Evolutionary conservation across 164 flowering plant species (phyloP), one percentile per base, ranked within the genome.

Genomic region (Vitis rupestris): DNA sequence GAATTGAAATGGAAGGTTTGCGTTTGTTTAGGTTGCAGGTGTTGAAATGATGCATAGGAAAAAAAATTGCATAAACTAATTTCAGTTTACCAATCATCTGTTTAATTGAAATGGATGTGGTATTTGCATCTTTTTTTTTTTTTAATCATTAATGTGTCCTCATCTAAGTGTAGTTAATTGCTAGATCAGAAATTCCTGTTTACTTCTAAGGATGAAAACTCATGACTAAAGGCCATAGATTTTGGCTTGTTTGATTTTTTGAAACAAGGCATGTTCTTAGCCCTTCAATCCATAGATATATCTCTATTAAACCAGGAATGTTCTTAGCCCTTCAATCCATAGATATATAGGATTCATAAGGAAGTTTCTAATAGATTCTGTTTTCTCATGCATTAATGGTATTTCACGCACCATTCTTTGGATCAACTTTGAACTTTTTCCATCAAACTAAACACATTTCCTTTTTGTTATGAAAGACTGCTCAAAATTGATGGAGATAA

Each of bases 211-310:
- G 93, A 88, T 44, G 93, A 88, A 49, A 74, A 75, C 66, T 81
- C 93, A 2, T 75, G 66, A 55, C 72, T 88, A 69, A 88, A 88
- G 80, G 93, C 89, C 70, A 88, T 88, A 29, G 93, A 88, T 68
- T 88, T 88, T 77, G 93, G 93, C 7, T 82, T 88, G 79, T 88
- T 90, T 53, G 93, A 88, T 81, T 88, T 83, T 76, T 90, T 85
- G 30, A 88, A 79, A 65, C 90, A 90, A 82, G 93, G 93, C 87
- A 66, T 56, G 76, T 54, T 27, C 65, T 59, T 53, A 5, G 16
- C 17, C 10, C 5, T 7, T 27, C 37, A 19, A 11, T 50, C 11
- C 56, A n/a, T 54, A 8, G 6, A 37, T 50, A 23, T 23, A 23
- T 23, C 1, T 23, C 1, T 23, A 19, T 19, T 19, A 88, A 79